These are phyloP conservation scores for Mycena crocata DNA, from an alignment of 768 basidiomycete genomes.

Conservation along the genomic window DNA sequence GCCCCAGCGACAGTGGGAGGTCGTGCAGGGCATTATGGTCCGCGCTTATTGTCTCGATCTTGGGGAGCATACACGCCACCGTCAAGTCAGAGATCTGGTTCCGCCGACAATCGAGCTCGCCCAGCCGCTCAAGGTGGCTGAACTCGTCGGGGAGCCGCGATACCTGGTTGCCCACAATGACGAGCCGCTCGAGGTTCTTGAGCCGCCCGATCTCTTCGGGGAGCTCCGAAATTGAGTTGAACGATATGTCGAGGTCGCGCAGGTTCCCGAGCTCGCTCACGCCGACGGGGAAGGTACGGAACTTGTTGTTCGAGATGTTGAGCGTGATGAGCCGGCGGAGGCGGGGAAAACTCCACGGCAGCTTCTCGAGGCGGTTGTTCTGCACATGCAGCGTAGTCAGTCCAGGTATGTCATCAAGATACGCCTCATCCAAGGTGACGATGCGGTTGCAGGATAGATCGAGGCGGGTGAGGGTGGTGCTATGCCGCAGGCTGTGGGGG, in stretches of 20 bases:
- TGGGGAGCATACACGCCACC: constrained; percentile 74
- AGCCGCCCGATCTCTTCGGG: constrained; percentile 85
- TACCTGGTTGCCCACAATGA: constrained; percentile 90
- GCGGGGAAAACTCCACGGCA: constrained; percentile 88
- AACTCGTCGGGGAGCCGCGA: constrained; percentile 75
- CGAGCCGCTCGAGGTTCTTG: constrained; percentile 72
- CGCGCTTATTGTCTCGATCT: constrained; percentile 73
- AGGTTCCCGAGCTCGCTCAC: constrained; percentile 81
- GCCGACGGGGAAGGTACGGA: constrained; percentile 77
- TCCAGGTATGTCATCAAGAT: constrained; percentile 78
- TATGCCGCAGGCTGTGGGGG: constrained; percentile 84
- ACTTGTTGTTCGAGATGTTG: constrained; percentile 97
- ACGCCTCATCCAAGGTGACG: constrained; percentile 87
- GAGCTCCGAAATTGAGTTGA: constrained; percentile 87
- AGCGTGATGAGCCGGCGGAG: constrained; percentile 78
- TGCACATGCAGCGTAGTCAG: constrained; percentile 79
- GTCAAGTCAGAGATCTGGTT: constrained; percentile 86
- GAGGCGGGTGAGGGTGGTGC: constrained; percentile 77
- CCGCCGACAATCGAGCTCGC: constrained; percentile 84
- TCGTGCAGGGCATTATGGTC: constrained; percentile 88
- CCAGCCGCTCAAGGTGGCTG: constrained; percentile 66
- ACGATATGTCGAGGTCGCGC: constrained; percentile 91
- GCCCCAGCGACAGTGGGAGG: constrained; percentile 82
- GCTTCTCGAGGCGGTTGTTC: constrained; percentile 90
- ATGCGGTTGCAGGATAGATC: constrained; percentile 95